A percentile compares a stretch with the other conserved stretches of the same genome.
phyloP scores from a whole-genome alignment of 176 grass and related monocot genomes.

The Oryza punctata region DNA sequence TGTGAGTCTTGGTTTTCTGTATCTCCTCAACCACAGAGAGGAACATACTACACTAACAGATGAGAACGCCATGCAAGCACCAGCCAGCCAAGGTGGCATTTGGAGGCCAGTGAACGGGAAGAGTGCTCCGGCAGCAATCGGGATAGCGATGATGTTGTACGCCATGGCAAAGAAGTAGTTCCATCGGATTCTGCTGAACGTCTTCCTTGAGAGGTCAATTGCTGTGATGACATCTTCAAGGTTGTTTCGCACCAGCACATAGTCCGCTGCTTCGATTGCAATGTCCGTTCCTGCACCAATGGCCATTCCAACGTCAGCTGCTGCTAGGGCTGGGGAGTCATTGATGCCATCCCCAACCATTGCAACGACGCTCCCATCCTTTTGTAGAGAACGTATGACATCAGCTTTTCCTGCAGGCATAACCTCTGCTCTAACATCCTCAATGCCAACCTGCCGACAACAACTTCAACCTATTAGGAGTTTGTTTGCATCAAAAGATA shows the following conservation, averaged over 20 bases:
- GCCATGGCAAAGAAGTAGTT: slow-evolving; percentile 89
- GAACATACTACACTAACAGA: slow-evolving; percentile 91
- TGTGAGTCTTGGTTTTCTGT: slow-evolving; percentile 85
- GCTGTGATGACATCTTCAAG: slow-evolving; percentile 95
- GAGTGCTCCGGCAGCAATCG: slow-evolving; percentile 60
- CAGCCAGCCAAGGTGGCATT: slow-evolving; percentile 87
- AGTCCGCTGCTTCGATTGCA: slow-evolving; percentile 80
- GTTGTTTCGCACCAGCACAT: slow-evolving; percentile 78
- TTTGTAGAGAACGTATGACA: slow-evolving; percentile 54
- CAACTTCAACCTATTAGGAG: background rate
- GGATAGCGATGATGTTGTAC: slow-evolving; percentile 70
- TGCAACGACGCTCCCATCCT: slow-evolving; percentile 62
- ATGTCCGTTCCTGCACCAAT: slow-evolving; percentile 81
- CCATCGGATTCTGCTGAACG: slow-evolving; percentile 72
- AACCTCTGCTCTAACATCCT: slow-evolving; percentile 75
- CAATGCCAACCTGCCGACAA: slow-evolving; percentile 66
- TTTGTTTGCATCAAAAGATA: background rate
- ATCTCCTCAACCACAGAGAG: slow-evolving; percentile 87
- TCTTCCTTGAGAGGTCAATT: slow-evolving; percentile 89
- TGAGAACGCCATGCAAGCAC: slow-evolving; percentile 91
- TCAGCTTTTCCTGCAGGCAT: slow-evolving; percentile 72
- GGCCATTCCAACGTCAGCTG: slow-evolving; percentile 87
- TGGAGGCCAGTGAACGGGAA: slow-evolving; percentile 64
- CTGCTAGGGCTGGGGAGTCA: slow-evolving; percentile 78
- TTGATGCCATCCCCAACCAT: slow-evolving; percentile 92